A percentile compares a stretch with the other conserved stretches of the same genome.
phyloP scores from a whole-genome alignment of 1,284 basidiomycete genomes.

The Puccinia coronata region DNA sequence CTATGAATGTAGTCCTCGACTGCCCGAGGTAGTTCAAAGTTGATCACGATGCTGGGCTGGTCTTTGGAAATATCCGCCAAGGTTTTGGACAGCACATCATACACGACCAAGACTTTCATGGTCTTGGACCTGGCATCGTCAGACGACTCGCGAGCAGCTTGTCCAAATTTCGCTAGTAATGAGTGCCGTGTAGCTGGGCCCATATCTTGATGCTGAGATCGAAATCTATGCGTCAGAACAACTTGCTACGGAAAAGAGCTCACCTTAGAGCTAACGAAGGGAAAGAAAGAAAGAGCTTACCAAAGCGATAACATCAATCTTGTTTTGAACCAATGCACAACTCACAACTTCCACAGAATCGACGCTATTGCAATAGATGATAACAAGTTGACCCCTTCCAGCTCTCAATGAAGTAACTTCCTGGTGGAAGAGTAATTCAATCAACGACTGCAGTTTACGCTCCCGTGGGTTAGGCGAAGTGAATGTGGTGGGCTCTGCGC shows the following conservation, averaged over 20 bases:
- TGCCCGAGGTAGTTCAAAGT: constrained; percentile 35
- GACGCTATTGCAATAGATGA: constrained; percentile 44
- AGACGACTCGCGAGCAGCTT: constrained; percentile 22
- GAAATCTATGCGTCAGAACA: not conserved
- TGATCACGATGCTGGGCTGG: constrained; percentile 22
- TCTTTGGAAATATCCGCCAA: constrained; percentile 12
- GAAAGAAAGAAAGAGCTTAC: not conserved
- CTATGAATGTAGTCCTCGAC: constrained; percentile 41
- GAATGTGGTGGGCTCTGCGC: not conserved
- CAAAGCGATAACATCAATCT: constrained; percentile 24
- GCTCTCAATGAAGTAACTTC: not conserved
- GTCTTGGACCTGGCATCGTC: not conserved
- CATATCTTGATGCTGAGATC: constrained; percentile 34
- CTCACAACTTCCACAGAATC: constrained; percentile 35
- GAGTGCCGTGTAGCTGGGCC: constrained; percentile 39
- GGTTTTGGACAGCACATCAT: constrained; percentile 39
- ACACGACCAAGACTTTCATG: constrained; percentile 34
- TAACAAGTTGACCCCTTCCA: constrained; percentile 18
- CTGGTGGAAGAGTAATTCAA: constrained; percentile 15
- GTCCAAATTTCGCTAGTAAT: constrained; percentile 16
- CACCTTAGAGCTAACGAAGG: not conserved
- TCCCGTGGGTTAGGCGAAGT: not conserved
- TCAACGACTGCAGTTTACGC: constrained; percentile 5
- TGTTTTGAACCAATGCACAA: not conserved
- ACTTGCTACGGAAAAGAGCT: too few species aligned